Evolutionary conservation across 805 yeast species (phyloP).

Genomic region (Kazachstania kunashirensis): DNA sequence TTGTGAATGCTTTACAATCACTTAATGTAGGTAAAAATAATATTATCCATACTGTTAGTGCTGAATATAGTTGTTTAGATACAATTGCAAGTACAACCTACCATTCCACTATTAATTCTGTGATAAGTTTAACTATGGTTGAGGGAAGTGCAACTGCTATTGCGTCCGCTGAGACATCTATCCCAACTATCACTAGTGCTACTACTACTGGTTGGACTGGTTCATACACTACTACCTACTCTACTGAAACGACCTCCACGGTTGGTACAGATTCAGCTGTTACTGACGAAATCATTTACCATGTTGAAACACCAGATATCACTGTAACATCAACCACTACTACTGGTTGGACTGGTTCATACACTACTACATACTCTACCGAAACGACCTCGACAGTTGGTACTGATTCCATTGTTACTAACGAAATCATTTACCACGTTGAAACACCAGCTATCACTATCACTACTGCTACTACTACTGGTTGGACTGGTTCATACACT

Average conservation of each 20-base stretch:
- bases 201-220: slow-evolving; percentile 14
- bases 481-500: slow-evolving; percentile 14
- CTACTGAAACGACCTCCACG: slow-evolving; percentile 11
- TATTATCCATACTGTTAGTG: slow-evolving; percentile 14
- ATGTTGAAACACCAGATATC: slow-evolving; percentile 10
- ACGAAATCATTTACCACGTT: slow-evolving; percentile 7
- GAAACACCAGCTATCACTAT: slow-evolving; percentile 9
- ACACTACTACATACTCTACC: slow-evolving; percentile 10
- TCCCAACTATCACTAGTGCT: slow-evolving; percentile 4
- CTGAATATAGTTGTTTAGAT: slow-evolving; percentile 21
- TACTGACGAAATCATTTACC: slow-evolving; percentile 10
- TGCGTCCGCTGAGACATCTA: slow-evolving; percentile 1
- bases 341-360: slow-evolving; percentile 10
- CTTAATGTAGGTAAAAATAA: slow-evolving; percentile 15
- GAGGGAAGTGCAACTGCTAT: slow-evolving; percentile 12
- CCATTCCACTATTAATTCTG: slow-evolving; percentile 10
- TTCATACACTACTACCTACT: slow-evolving; percentile 8
- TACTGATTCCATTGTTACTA: slow-evolving; percentile 2
- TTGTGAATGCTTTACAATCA: slow-evolving; percentile 29
- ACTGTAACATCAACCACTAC: slow-evolving; percentile 6
- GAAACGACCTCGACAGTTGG: slow-evolving; percentile 5
- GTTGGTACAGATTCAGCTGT: slow-evolving; percentile 6
- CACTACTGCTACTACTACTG: slow-evolving; percentile 9
- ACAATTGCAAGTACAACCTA: slow-evolving; percentile 20
- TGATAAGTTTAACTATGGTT: too few relatives aligned